These are phyloP conservation scores for Aristolochia contorta DNA, from an alignment of 164 flowering plant genomes.

Conservation along the genomic window DNA sequence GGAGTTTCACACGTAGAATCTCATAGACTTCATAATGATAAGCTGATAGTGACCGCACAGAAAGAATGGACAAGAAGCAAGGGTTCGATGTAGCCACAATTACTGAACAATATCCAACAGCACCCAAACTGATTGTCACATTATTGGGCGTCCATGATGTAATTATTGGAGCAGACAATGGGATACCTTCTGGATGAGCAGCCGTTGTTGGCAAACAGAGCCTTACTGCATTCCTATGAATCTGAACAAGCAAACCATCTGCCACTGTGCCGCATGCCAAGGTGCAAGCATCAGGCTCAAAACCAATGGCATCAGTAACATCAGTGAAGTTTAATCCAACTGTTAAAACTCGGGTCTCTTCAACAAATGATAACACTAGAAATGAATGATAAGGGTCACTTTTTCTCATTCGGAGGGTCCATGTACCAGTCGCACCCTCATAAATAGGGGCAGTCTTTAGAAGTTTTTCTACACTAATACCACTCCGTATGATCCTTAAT, in stretches of 20 bases:
- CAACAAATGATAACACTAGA: constrained; percentile 90
- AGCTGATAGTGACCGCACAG: constrained; percentile 40
- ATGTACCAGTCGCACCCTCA: constrained; percentile 81
- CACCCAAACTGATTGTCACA: constrained; percentile 69
- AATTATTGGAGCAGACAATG: constrained; percentile 54
- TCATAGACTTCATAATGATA: constrained; percentile 63
- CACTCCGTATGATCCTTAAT: constrained; percentile 77
- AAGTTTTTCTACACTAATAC: constrained; percentile 76
- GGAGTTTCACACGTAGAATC: constrained; percentile 58
- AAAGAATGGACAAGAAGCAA: constrained; percentile 61
- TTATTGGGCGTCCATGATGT: constrained; percentile 70
- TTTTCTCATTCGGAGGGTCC: constrained; percentile 71
- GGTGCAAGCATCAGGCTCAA: constrained; percentile 76
- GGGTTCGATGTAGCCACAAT: constrained; percentile 88
- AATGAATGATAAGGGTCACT: constrained; percentile 68
- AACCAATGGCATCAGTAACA: constrained; percentile 92
- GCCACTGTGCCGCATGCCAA: constrained; percentile 80
- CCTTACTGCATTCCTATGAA: constrained; percentile 60
- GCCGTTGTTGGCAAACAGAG: constrained; percentile 72
- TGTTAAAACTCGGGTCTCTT: constrained; percentile 87
- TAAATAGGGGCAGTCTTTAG: constrained; percentile 71
- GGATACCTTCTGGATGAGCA: constrained; percentile 70
- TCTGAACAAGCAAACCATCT: constrained; percentile 77
- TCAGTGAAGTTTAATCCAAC: constrained; percentile 89
- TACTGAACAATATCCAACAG: constrained; percentile 58